Evolutionary conservation across 2,329 filamentous ascomycete genomes (phyloP).

Genomic region (Myriosclerotinia curreyana): DNA sequence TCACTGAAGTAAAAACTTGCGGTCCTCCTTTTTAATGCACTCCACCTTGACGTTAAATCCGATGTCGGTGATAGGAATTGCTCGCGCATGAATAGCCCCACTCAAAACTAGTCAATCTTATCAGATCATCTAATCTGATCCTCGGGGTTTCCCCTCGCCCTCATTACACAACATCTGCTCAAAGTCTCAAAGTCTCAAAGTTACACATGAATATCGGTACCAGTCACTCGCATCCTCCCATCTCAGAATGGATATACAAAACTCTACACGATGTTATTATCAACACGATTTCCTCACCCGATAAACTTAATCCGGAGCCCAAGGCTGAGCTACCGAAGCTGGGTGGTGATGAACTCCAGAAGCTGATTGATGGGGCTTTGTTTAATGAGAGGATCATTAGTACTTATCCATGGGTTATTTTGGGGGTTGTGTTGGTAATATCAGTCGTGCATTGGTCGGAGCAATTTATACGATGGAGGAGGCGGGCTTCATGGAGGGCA

Average conservation of each 20-base stretch:
- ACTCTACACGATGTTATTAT: neutral
- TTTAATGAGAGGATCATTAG: conserved; percentile 11
- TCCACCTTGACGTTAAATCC: neutral
- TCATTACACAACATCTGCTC: neutral
- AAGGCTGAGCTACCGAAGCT: neutral
- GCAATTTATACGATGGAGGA: conserved; percentile 30
- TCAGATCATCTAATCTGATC: conserved; percentile 19
- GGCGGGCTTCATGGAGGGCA: conserved; percentile 22
- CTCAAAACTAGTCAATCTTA: neutral
- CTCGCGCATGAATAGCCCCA: neutral
- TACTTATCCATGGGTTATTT: conserved; percentile 14
- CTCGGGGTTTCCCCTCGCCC: no score
- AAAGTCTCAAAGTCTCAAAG: neutral
- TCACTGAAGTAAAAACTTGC: neutral
- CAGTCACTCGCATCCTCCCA: neutral
- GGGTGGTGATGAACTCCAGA: conserved; percentile 1
- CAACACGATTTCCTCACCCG: neutral
- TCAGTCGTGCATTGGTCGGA: conserved; percentile 31
- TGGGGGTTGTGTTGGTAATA: conserved; percentile 16
- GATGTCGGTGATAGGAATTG: neutral
- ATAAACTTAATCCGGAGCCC: neutral
- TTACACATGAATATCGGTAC: conserved; percentile 15
- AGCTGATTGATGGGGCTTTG: conserved; percentile 13
- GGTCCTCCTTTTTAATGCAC: neutral
- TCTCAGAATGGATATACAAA: conserved; percentile 12